A percentile compares a stretch with the other conserved stretches of the same genome.
Conservation (phyloP, 2,329 filamentous ascomycete species). For the Colletotrichum sp. region DNA sequence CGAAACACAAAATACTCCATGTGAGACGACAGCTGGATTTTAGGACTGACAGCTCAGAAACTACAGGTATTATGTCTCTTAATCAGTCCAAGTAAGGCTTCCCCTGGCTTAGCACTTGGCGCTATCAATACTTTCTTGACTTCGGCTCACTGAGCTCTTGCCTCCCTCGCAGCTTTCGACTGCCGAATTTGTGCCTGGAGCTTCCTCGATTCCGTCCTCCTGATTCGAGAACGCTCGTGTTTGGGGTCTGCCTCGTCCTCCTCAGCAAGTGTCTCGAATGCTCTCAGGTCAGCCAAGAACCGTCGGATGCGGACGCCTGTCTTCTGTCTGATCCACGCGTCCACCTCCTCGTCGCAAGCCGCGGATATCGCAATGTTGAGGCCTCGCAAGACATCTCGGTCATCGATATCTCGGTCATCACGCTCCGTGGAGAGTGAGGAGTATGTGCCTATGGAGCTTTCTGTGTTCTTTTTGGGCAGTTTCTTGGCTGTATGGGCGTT, state of each 20-base stretch:
- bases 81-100: not conserved
- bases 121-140: not conserved
- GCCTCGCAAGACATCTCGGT: constrained; percentile 59
- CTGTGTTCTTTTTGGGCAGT: not conserved
- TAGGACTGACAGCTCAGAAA: not conserved
- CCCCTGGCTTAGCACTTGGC: not conserved
- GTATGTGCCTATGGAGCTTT: constrained; percentile 14
- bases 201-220: constrained; percentile 36
- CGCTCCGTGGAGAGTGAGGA: constrained; percentile 28
- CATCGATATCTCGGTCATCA: constrained; percentile 45
- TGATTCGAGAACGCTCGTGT: constrained; percentile 30
- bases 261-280: constrained; percentile 51
- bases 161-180: constrained; percentile 23
- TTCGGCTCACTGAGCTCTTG: not conserved
- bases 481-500: not conserved
- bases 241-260: constrained; percentile 28
- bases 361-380: constrained; percentile 61
- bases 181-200: constrained; percentile 40
- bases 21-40: not conserved
- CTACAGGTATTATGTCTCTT: not conserved
- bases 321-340: constrained; percentile 54
- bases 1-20: not conserved
- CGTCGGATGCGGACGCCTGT: constrained; percentile 59
- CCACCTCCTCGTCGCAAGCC: constrained; percentile 59
- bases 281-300: constrained; percentile 59